A percentile compares a stretch with the other conserved stretches of the same genome.
Conservation (phyloP, 768 basidiomycete species). For the Suillus sp. region DNA sequence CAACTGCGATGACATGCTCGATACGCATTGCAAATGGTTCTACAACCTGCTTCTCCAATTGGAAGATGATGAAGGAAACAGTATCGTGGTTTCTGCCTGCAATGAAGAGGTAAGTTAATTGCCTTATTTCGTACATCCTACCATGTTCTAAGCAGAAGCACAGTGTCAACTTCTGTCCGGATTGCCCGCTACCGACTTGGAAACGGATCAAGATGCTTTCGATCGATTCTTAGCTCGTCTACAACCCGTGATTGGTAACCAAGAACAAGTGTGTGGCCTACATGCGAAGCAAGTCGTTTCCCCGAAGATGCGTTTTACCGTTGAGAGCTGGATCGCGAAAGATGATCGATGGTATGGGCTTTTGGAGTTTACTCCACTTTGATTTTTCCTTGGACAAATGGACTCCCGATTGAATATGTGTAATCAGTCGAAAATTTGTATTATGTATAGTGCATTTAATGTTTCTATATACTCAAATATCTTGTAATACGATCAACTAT, state of each 20-base stretch:
- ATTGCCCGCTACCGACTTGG: slow-evolving; percentile 41
- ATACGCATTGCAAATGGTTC: slow-evolving; percentile 48
- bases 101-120: slow-evolving; percentile 43
- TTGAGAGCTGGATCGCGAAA: slow-evolving; percentile 33
- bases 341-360: slow-evolving; percentile 26
- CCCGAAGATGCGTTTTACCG: slow-evolving; percentile 28
- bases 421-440: background rate
- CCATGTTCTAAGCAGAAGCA: background rate
- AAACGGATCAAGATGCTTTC: slow-evolving; percentile 40
- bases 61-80: slow-evolving; percentile 48
- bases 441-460: background rate
- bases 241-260: slow-evolving; percentile 48
- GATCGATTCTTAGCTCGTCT: slow-evolving; percentile 43
- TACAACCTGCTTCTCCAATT: slow-evolving; percentile 54
- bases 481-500: background rate
- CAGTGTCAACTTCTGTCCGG: slow-evolving; percentile 4
- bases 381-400: slow-evolving; percentile 5
- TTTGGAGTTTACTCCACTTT: slow-evolving; percentile 20
- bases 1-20: slow-evolving; percentile 54
- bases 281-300: slow-evolving; percentile 28
- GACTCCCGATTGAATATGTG: background rate
- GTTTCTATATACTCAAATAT: background rate
- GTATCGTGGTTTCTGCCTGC: slow-evolving; percentile 49
- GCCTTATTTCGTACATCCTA: background rate
- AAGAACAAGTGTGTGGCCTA: slow-evolving; percentile 42